Percentiles rank a stretch among this genome's conserved stretches.
Conservation (phyloP, 805 yeast genomes). For the Schwanniomyces vanrijiae region DNA sequence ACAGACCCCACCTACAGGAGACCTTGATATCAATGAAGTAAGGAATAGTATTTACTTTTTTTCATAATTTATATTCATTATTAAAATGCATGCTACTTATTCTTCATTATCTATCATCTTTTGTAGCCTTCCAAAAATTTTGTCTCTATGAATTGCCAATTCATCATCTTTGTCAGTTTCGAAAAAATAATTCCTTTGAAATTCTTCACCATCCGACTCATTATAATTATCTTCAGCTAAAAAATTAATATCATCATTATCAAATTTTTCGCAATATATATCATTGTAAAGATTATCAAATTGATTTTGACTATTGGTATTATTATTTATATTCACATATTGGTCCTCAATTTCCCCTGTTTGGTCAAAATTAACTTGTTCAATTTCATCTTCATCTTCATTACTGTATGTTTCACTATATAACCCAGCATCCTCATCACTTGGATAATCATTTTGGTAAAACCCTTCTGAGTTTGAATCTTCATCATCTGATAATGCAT, state of each 20-base stretch:
- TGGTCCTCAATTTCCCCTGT: neutral
- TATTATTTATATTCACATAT: neutral
- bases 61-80: constrained; percentile 18
- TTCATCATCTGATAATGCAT: constrained; percentile 61
- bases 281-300: constrained; percentile 1
- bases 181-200: constrained; percentile 54
- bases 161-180: constrained; percentile 57
- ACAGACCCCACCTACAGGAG: constrained; percentile 30
- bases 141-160: constrained; percentile 62
- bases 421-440: constrained; percentile 72
- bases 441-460: constrained; percentile 92
- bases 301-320: neutral
- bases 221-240: constrained; percentile 5
- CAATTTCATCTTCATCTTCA: neutral
- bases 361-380: neutral
- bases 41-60: constrained; percentile 36
- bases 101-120: constrained; percentile 48
- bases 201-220: constrained; percentile 11
- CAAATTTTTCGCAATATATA: constrained; percentile 1
- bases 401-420: constrained; percentile 11
- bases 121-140: constrained; percentile 57
- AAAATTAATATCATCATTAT: constrained; percentile 3
- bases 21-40: constrained; percentile 31
- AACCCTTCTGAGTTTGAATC: constrained; percentile 91
- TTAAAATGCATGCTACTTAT: constrained; percentile 1